phyloP scores from a whole-genome alignment of 2,329 filamentous ascomycete genomes.

The Aspergillus piperis region DNA sequence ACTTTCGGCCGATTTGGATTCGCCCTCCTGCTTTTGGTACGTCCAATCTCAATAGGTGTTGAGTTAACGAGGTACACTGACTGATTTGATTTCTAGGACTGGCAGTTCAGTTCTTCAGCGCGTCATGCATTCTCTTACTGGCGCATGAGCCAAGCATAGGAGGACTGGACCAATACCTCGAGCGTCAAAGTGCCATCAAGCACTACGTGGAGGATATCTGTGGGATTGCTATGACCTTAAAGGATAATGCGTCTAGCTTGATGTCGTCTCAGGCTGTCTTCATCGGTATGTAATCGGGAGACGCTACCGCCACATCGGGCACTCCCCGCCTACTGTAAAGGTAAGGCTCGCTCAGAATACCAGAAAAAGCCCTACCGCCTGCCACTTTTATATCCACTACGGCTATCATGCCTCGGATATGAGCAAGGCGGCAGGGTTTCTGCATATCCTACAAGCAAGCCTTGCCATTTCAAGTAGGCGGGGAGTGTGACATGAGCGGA shows the following conservation, averaged over 20 bases:
- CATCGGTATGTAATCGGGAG: slow-evolving; percentile 18
- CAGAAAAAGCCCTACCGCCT: no score
- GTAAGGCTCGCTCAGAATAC: no score
- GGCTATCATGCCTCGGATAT: no score
- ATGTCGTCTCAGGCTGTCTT: slow-evolving; percentile 30
- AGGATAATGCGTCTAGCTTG: slow-evolving; percentile 26
- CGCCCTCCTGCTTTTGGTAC: slow-evolving; percentile 27
- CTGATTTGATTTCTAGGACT: slow-evolving; percentile 8
- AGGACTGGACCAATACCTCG: slow-evolving; percentile 22
- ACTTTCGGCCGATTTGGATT: slow-evolving; percentile 27
- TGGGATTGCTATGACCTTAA: slow-evolving; percentile 27
- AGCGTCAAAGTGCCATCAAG: slow-evolving; percentile 21
- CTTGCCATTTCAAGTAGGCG: no score
- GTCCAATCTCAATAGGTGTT: background rate
- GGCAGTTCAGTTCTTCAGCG: slow-evolving; percentile 26
- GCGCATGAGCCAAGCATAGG: slow-evolving; percentile 25
- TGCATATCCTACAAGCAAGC: no score
- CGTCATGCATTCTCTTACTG: slow-evolving; percentile 24
- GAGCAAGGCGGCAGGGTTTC: no score
- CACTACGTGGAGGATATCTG: slow-evolving; percentile 26
- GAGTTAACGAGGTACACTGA: background rate
- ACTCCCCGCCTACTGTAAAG: no score
- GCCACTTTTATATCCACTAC: no score
- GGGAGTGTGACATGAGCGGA: no score
- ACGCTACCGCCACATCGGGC: no score